Conservation (phyloP, 2,329 filamentous ascomycete species). For the Monosporascus ibericus region DNA sequence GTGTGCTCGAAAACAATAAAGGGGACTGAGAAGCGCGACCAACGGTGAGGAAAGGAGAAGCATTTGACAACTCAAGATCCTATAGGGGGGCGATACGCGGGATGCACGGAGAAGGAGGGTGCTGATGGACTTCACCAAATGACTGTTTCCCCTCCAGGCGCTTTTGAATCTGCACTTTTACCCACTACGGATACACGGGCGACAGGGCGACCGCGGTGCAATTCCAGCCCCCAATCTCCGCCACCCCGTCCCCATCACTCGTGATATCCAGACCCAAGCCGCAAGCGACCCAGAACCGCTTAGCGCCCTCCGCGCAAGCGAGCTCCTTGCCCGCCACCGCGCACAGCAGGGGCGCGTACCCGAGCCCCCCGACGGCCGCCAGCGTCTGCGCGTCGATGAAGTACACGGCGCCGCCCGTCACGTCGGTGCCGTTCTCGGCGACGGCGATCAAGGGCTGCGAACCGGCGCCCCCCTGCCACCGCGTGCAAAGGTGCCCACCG, state of each 20-base stretch:
- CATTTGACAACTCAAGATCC: no score
- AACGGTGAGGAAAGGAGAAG: no score
- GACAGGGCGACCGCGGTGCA: slow-evolving; percentile 15
- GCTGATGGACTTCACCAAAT: no score
- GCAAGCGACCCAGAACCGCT: slow-evolving; percentile 23
- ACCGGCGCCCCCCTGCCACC: slow-evolving; percentile 13
- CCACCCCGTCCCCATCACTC: slow-evolving; percentile 15
- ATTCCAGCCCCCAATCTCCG: slow-evolving; percentile 21
- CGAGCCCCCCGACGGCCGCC: slow-evolving; percentile 11
- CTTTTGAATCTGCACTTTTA: not conserved
- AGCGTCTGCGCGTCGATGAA: slow-evolving; percentile 17
- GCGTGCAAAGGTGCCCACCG: slow-evolving; percentile 22
- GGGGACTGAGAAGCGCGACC: no score
- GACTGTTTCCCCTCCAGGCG: not conserved
- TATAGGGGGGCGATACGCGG: no score
- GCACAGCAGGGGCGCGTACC: slow-evolving; percentile 20
- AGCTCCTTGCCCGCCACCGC: slow-evolving; percentile 5
- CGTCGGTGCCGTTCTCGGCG: slow-evolving; percentile 14
- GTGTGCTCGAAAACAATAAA: no score
- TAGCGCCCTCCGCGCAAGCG: slow-evolving; percentile 14
- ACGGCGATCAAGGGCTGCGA: slow-evolving; percentile 18
- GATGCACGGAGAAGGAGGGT: no score
- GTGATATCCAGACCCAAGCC: slow-evolving; percentile 23
- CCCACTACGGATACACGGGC: slow-evolving; percentile 10
- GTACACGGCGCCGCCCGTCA: slow-evolving; percentile 19